These are phyloP conservation scores for Corchorus olitorius DNA, from an alignment of 345 rosid genomes.

Conservation along the genomic window DNA sequence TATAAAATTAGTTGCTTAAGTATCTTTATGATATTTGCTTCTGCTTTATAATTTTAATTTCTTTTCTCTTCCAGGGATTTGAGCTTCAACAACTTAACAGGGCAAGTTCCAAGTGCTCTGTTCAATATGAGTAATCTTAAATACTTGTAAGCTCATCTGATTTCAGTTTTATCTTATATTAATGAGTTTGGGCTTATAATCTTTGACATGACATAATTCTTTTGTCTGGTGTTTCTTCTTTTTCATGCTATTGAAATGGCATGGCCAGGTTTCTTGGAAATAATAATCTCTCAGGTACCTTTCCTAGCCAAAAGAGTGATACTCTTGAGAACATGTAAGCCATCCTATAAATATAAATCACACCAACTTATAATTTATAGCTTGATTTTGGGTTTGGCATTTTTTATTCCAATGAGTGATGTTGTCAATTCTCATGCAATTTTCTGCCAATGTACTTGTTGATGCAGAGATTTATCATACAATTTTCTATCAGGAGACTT, in stretches of 20 bases:
- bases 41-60: not conserved
- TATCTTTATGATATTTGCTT: not conserved
- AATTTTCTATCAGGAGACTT: too few species aligned
- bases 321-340: slow-evolving; percentile 38
- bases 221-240: not conserved
- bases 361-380: not conserved
- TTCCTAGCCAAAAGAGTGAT: slow-evolving; percentile 31
- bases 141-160: slow-evolving; percentile 27
- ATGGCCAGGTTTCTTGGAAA: slow-evolving; percentile 40
- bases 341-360: not conserved
- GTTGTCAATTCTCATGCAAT: not conserved
- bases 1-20: not conserved
- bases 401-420: not conserved
- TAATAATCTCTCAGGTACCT: slow-evolving; percentile 33
- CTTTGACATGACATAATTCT: not conserved
- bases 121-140: slow-evolving; percentile 31
- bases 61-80: not conserved
- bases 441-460: too few species aligned
- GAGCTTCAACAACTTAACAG: not conserved
- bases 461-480: not conserved
- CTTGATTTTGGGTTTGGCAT: not conserved
- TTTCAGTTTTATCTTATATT: not conserved
- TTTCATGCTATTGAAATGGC: slow-evolving; percentile 1
- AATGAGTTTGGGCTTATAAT: not conserved
- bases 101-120: slow-evolving; percentile 30